phyloP scores from a whole-genome alignment of 1,284 basidiomycete species.

The Cutaneotrichosporon dermatis region DNA sequence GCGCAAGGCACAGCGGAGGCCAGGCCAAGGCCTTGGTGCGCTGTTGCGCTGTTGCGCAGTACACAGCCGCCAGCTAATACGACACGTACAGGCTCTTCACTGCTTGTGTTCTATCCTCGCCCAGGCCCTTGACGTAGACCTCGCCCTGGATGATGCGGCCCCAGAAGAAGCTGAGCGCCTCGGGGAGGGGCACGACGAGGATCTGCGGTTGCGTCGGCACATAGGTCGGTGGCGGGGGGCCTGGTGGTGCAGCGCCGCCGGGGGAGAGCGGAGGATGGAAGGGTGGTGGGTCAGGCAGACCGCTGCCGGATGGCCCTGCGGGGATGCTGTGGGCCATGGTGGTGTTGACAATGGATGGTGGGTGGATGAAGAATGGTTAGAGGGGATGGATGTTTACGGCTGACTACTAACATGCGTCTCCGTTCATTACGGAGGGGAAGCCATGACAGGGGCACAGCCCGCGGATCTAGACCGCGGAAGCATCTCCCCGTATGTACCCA shows the following conservation, averaged over 20 bases:
- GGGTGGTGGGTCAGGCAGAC: background rate
- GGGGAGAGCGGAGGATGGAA: background rate
- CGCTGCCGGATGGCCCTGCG: background rate
- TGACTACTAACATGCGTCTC: too few relatives aligned
- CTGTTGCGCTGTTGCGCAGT: background rate
- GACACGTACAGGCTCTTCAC: slow-evolving; percentile 35
- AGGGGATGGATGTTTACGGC: too few relatives aligned
- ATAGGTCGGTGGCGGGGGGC: slow-evolving; percentile 35
- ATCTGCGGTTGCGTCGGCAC: slow-evolving; percentile 42
- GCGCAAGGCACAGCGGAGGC: too few relatives aligned
- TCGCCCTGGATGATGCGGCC: slow-evolving; percentile 43
- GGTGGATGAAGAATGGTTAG: too few relatives aligned
- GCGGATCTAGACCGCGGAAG: too few relatives aligned
- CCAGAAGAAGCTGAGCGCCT: slow-evolving; percentile 44
- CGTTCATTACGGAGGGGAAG: too few relatives aligned
- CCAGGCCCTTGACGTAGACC: slow-evolving; percentile 45
- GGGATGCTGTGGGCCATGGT: background rate
- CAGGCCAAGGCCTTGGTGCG: too few relatives aligned
- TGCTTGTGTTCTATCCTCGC: slow-evolving; percentile 24
- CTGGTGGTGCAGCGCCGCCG: background rate
- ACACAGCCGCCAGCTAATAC: background rate
- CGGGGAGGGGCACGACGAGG: slow-evolving; percentile 40
- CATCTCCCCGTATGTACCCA: too few relatives aligned
- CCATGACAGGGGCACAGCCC: too few relatives aligned
- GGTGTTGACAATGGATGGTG: too few relatives aligned